Conservation (phyloP, 352 stramenopile species). For the Thraustotheca clavata region DNA sequence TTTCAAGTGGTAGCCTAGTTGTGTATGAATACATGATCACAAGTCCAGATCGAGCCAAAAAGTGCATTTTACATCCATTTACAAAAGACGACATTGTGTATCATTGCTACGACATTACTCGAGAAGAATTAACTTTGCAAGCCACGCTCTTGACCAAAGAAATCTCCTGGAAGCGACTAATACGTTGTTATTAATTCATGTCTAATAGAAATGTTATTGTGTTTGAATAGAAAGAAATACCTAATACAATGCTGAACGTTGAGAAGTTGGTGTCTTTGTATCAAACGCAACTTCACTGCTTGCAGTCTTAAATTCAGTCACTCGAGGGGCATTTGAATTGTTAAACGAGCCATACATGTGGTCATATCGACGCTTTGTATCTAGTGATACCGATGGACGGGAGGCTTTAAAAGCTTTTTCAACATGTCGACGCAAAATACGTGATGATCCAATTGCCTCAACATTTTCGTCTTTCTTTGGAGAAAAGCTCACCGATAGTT, state of each 20-base stretch:
- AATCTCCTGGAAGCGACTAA: not conserved
- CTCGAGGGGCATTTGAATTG: conserved; percentile 8
- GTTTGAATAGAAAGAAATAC: too few relatives aligned
- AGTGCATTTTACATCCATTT: not conserved
- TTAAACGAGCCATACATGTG: conserved; percentile 22
- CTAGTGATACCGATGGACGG: conserved; percentile 12
- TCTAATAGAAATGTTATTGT: too few relatives aligned
- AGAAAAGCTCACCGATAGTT: conserved; percentile 16
- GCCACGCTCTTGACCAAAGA: not conserved
- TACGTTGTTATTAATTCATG: conserved; percentile 2
- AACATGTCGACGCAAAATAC: not conserved
- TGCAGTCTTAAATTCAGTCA: conserved; percentile 17
- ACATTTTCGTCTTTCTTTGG: not conserved
- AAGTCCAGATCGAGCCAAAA: not conserved
- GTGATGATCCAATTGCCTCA: not conserved
- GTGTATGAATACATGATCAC: not conserved
- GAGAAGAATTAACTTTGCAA: not conserved
- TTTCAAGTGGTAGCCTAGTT: not conserved
- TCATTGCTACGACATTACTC: not conserved
- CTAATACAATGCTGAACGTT: conserved; percentile 17
- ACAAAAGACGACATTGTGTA: conserved; percentile 1
- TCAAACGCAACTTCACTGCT: conserved; percentile 1
- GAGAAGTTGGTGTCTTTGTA: not conserved
- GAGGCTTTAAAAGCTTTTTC: conserved; percentile 14
- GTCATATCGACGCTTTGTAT: conserved; percentile 18